Evolutionary conservation across 768 basidiomycete species (phyloP), one percentile per base, ranked within the genome.

Genomic region (Gelatoporia subvermispora): DNA sequence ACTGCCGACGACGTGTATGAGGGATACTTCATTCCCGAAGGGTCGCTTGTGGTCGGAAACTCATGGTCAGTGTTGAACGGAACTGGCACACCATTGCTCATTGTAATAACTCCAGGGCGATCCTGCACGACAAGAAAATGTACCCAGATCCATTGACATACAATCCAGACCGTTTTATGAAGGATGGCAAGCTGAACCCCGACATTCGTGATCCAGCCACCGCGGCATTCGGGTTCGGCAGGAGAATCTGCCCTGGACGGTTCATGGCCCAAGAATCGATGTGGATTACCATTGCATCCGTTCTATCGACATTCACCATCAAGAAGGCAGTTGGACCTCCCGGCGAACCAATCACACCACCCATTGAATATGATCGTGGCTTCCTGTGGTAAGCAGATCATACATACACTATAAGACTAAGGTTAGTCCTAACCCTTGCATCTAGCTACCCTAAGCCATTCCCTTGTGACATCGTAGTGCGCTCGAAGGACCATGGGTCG

Each of bases 21-120:
- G 28, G 80, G 74, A 4, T 70, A 72, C 67, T 67, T 72, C 42
- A 75, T 85, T 39, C 82, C 82, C n/a, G 77, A 81, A 58, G 84
- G 84, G 10, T 73, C 82, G 2, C 57, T 82, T 22, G 47, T 69
- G 4, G 46, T 68, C 18, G 54, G 60, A 10, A 70, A 70, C 38
- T 60, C 67, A 37, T 69, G 66, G 67, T 64, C 28, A 18, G 60
- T 31, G 5, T 13, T 31, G 13, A 5, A 31, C 16, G 16, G 21
- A 5, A 17, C n/a, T 39, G 21, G 16, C 8, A 8, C n/a, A 39
- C 5, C 5, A 5, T 22, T 17, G n/a, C 38, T 39, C n/a, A 39
- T 39, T 17, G 5, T 39, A 16, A 8, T 5, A 20, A 8, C 38
- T 17, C 4, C n/a, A 24, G 46, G 38, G n/a, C 17, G 13, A 21